Percentiles rank a stretch among this genome's conserved stretches.
Evolutionary conservation across 805 yeast species (phyloP).

Genomic region (Ogataea corticis): DNA sequence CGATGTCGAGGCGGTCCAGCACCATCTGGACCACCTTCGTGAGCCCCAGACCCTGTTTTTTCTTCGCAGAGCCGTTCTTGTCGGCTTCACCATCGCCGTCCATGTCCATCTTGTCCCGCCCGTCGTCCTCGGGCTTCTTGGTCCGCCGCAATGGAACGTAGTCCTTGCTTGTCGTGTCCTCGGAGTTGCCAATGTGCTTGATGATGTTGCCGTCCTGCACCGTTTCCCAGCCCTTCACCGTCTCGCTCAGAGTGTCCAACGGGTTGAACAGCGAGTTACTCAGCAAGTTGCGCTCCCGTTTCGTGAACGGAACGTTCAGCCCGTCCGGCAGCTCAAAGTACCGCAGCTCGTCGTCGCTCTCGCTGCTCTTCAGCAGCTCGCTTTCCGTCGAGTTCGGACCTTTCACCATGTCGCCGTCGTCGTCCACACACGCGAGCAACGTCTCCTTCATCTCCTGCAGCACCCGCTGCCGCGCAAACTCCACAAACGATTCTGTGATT

Average conservation of each 20-base stretch:
- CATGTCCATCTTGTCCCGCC: constrained; percentile 36
- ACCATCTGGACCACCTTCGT: constrained; percentile 61
- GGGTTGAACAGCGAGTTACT: constrained; percentile 79
- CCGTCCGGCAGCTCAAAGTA: constrained; percentile 79
- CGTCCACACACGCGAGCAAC: constrained; percentile 47
- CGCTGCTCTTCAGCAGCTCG: constrained; percentile 31
- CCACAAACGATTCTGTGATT: constrained; percentile 51
- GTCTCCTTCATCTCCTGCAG: constrained; percentile 78
- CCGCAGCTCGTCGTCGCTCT: constrained; percentile 37
- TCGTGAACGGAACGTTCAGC: constrained; percentile 57
- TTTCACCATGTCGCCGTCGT: constrained; percentile 21
- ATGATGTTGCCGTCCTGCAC: constrained; percentile 57
- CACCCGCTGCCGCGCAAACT: constrained; percentile 55
- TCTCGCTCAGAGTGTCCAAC: constrained; percentile 31
- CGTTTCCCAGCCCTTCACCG: constrained; percentile 35
- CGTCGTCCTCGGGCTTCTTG: constrained; percentile 36
- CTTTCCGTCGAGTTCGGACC: constrained; percentile 16
- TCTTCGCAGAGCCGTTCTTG: background rate
- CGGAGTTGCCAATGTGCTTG: constrained; percentile 26
- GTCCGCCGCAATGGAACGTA: constrained; percentile 73
- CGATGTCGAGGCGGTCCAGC: constrained; percentile 67
- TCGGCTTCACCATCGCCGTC: constrained; percentile 17
- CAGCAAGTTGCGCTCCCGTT: constrained; percentile 56
- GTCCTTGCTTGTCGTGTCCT: constrained; percentile 49
- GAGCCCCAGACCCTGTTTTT: constrained; percentile 38